Evolutionary conservation across 1,284 basidiomycete genomes (phyloP), one percentile per base, ranked within the genome.

Genomic region (Tilletia horrida): DNA sequence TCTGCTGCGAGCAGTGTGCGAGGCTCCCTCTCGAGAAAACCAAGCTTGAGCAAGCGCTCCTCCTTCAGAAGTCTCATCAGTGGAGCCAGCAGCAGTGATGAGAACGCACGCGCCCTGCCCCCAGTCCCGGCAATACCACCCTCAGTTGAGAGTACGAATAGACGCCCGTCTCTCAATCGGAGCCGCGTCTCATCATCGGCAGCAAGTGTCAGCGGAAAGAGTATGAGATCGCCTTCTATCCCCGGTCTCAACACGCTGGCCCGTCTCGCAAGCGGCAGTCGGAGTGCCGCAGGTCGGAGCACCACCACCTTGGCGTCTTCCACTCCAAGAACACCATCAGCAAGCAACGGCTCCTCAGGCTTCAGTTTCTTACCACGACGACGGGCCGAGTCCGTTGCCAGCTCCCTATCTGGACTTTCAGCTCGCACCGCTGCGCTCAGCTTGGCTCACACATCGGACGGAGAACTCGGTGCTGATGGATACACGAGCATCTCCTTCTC

Each of bases 401-500:
- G 55, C 16, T 59, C 55, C 9, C 55, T 59, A 18, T 59, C 55
- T 3, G 55, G 55, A 8, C 9, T 59, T 7, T 59, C 55, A 29
- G 55, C 55, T 18, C 55, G 55, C 8, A 59, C 55, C 27, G 55
- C 55, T 59, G 55, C 55, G 31, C 27, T 59, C 29, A 59, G 55
- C 27, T 18, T 59, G 27, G 55, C 55, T 4, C 23, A 25, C 11
- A 59, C 55, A n/a, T 59, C 55, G 55, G 55, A 59, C 27, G 55
- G 55, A 25, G 55, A 59, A 29, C 27, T 59, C 27, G 55, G 55
- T 13, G 31, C 27, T 8, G 55, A 59, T 35, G 55, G 55, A 14
- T 59, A 59, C 27, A 59, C 27, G 55, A 59, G 27, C 14, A 35
- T 59, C 14, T 59, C 55, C 25, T 59, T 16, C 21, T 29, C 55